These are phyloP conservation scores for Neurospora sp. DNA, from an alignment of 495 filamentous ascomycete genomes.

Conservation along the genomic window DNA sequence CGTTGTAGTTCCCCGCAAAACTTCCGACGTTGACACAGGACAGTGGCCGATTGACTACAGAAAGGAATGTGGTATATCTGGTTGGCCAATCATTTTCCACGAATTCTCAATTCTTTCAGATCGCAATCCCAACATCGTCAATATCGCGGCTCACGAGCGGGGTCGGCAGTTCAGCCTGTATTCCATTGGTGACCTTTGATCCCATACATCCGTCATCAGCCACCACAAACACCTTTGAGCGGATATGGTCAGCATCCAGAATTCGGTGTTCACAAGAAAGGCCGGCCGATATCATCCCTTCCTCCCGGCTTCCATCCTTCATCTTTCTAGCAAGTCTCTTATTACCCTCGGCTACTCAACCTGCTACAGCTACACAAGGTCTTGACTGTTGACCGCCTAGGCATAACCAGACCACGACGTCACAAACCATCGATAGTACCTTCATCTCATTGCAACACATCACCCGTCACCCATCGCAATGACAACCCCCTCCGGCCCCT, in stretches of 20 bases:
- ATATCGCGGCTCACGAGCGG: conserved; percentile 9
- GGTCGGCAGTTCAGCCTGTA: conserved; percentile 15
- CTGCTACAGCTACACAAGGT: no score
- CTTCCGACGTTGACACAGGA: neutral
- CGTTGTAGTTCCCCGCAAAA: neutral
- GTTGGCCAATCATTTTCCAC: neutral
- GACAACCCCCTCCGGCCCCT: conserved; percentile 7
- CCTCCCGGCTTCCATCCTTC: neutral
- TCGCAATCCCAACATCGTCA: neutral
- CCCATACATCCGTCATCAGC: neutral
- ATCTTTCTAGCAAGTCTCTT: neutral
- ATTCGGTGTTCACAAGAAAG: conserved; percentile 4
- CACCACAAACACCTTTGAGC: neutral
- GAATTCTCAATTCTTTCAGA: no score
- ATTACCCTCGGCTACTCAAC: neutral
- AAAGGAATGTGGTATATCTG: neutral
- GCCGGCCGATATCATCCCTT: neutral
- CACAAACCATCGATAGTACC: neutral
- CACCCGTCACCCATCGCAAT: neutral
- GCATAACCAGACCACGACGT: neutral
- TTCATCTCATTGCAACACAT: neutral
- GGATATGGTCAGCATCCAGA: neutral
- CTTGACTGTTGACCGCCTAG: no score
- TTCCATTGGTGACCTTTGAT: conserved; percentile 1
- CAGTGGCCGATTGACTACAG: neutral